Base-by-base conservation (phyloP, 164 flowering plant species). In the Vitis labrusca region DNA sequence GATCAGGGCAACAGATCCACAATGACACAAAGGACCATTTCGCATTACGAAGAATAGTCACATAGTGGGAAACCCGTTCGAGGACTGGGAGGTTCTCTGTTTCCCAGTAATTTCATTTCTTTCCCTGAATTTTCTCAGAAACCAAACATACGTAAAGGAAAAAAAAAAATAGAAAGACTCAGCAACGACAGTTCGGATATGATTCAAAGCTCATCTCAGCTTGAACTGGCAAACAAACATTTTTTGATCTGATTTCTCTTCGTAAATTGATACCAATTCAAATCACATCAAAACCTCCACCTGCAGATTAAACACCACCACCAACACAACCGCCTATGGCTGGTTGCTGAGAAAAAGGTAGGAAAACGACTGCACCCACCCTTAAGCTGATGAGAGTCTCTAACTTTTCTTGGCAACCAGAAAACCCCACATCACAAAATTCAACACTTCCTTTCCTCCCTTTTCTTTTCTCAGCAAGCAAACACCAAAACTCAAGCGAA, bases 271-370 rank as follows among this genome's bases (percentile, higher is more conserved):
- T 23, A 59, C 30, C 17, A 59, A 59, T 8, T 9, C 6, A 16
- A 19, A 60, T 11, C 16, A 60, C 12, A 14, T 29, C 15, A 8
- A 11, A 29, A 13, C 32, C 8, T 60, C 63, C 32, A 51, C 53
- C 19, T n/a, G 11, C 10, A 63, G 53, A 48, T 49, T 63, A 8
- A 49, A 63, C 32, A 63, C 50, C 51, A 62, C 10, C 7, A 19
- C 10, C 2, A 50, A 47, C 13, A 50, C n/a, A 4, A 65, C 14
- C 19, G 14, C 54, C 30, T 9, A 17, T 62, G 66, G 62, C 52
- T 70, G 66, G 53, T 62, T 70, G 44, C 65, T 23, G 37, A 68
- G 50, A 69, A 69, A 61, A 50, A 5, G 14, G 8, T 7, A 44
- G n/a, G 17, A 11, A 16, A 56, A 17, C 2, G 2, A 55, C 3